Evolutionary conservation across 1,139 yeast species (phyloP), one percentile per base, ranked within the genome.

Genomic region (Geotrichum aggregatum): DNA sequence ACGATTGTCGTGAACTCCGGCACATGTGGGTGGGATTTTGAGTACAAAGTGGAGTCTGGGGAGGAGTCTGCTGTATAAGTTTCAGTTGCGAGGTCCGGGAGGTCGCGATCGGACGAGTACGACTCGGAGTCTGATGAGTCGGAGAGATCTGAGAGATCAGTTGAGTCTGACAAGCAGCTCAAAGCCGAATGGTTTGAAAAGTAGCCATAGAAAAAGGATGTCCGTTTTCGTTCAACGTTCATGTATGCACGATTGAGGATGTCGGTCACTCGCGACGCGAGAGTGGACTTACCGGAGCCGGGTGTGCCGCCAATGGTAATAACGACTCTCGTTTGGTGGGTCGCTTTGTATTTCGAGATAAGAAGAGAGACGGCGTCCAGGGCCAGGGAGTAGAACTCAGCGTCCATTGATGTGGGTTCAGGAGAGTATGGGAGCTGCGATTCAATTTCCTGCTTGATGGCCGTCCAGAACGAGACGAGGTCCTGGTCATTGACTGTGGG

Each of bases 271-370:
- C 64, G 57, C 39, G 66, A 64, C 0, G 89, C 82, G 42, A 83
- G 65, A 0, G 95, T 85, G 1, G 89, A 77, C 63, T 87, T 87
- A 0, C 96, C 95, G 1, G 91, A 80, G 2, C 95, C 96, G 0
- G 95, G 95, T 0, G 82, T 76, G 0, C 95, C 95, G 3, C 83
- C 83, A 16, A 87, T 62, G 0, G 84, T 71, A 6, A 87, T 72
- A 11, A 82, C 57, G 1, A 80, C 65, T 52, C 88, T 67, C 13
- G n/a, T 22, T 24, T 44, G 40, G 22, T 19, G 24, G 21, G 19
- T 42, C 3, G 16, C 24, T 13, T 26, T 4, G 24, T 42, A 21
- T 13, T 35, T 34, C 3, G 38, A 21, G 8, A 44, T 34, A n/a
- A 44, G 41, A 7, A 44, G 47, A 2, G 40, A 34, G n/a, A 44